Conservation (phyloP, 371 early-diverging fungal genomes). For the Circinella umbellata region DNA sequence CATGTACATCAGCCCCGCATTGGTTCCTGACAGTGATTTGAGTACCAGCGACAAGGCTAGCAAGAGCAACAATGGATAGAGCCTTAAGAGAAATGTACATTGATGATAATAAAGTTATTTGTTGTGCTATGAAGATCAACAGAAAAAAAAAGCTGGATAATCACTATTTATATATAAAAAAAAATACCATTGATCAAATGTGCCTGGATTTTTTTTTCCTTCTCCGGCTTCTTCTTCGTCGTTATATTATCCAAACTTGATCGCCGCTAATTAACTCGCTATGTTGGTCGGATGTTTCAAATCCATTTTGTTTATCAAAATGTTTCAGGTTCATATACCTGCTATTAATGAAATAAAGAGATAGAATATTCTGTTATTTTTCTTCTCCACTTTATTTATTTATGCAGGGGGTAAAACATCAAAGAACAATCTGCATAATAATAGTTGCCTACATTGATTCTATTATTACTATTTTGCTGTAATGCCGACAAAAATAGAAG, state of each 20-base stretch:
- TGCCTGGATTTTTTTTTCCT: constrained; percentile 2
- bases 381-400: no score
- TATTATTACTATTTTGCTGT: no score
- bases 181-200: neutral
- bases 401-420: no score
- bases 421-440: no score
- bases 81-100: constrained; percentile 8
- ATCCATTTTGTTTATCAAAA: neutral
- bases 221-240: neutral
- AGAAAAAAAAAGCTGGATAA: neutral
- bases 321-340: neutral
- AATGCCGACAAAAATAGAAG: no score
- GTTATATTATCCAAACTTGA: no score
- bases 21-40: constrained; percentile 23
- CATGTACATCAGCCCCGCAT: constrained; percentile 14
- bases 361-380: neutral
- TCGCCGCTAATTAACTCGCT: neutral
- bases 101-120: neutral
- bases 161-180: neutral
- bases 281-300: neutral
- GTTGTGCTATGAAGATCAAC: neutral
- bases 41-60: constrained; percentile 12
- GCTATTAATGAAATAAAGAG: neutral
- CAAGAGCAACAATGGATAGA: constrained; percentile 9
- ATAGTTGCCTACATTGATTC: no score